phyloP scores from a whole-genome alignment of 495 filamentous ascomycete genomes.

The Xylaria castorea region DNA sequence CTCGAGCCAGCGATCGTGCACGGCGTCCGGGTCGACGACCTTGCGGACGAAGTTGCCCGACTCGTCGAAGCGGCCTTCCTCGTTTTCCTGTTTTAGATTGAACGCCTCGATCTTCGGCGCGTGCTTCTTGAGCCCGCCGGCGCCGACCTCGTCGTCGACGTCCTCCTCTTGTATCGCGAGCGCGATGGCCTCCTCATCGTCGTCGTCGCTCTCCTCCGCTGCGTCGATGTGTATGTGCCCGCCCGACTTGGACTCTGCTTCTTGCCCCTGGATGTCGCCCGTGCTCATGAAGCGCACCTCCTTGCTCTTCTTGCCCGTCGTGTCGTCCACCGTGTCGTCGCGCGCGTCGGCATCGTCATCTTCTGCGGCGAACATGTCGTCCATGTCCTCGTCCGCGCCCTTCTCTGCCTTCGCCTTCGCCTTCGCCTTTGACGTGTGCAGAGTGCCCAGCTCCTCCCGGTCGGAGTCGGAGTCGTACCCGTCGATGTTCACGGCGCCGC shows the following conservation, averaged over 20 bases:
- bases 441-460: slow-evolving; percentile 63
- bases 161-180: slow-evolving; percentile 70
- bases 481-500: slow-evolving; percentile 92
- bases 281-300: slow-evolving; percentile 77
- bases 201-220: slow-evolving; percentile 47
- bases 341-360: slow-evolving; percentile 67
- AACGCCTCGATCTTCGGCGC: slow-evolving; percentile 97
- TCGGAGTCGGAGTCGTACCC: slow-evolving; percentile 96
- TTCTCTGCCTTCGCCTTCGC: slow-evolving; percentile 47
- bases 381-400: slow-evolving; percentile 70
- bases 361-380: slow-evolving; percentile 92
- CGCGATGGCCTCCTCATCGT: slow-evolving; percentile 72
- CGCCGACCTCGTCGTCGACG: slow-evolving; percentile 86
- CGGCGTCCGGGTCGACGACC: slow-evolving; percentile 84
- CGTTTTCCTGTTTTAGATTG: slow-evolving; percentile 88
- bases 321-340: slow-evolving; percentile 54
- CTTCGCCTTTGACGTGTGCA: slow-evolving; percentile 44
- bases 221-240: slow-evolving; percentile 63
- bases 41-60: slow-evolving; percentile 91
- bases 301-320: slow-evolving; percentile 72
- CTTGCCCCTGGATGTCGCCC: slow-evolving; percentile 86
- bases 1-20: slow-evolving; percentile 91
- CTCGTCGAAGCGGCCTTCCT: slow-evolving; percentile 92
- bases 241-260: slow-evolving; percentile 72
- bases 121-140: slow-evolving; percentile 88